phyloP scores from a whole-genome alignment of 805 yeast genomes.

The Yarrowia hollandica region DNA sequence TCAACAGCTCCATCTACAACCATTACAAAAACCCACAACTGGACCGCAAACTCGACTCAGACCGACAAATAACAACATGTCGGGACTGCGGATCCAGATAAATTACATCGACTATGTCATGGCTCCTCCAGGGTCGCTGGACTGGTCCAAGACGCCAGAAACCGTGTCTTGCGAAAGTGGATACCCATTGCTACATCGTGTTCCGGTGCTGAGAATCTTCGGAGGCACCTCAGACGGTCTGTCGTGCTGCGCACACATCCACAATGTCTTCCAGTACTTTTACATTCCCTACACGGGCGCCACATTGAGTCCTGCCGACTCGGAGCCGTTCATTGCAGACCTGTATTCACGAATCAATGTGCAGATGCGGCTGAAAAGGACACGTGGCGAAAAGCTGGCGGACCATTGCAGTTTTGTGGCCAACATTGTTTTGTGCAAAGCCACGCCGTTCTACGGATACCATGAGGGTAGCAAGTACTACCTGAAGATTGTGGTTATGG shows the following conservation, averaged over 20 bases:
- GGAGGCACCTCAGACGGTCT: slow-evolving; percentile 45
- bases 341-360: slow-evolving; percentile 36
- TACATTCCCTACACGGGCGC: slow-evolving; percentile 60
- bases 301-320: slow-evolving; percentile 34
- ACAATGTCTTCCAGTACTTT: slow-evolving; percentile 81
- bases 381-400: slow-evolving; percentile 33
- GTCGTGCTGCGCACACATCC: slow-evolving; percentile 67
- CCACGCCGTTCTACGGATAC: slow-evolving; percentile 82
- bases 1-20: no score
- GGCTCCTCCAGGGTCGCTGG: background rate
- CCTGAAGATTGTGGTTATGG: slow-evolving; percentile 66
- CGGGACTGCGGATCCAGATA: slow-evolving; percentile 14
- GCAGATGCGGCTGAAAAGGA: slow-evolving; percentile 37
- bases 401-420: slow-evolving; percentile 37
- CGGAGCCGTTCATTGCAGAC: slow-evolving; percentile 31
- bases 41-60: no score
- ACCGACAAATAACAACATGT: background rate
- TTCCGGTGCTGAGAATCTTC: background rate
- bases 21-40: background rate
- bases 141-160: background rate
- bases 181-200: background rate
- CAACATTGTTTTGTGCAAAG: slow-evolving; percentile 49
- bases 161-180: background rate
- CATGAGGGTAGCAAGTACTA: slow-evolving; percentile 62
- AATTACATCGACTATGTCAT: slow-evolving; percentile 27